These are phyloP conservation scores for Codiaeum variegatum DNA, from an alignment of 441 rosid genomes.

Conservation along the genomic window DNA sequence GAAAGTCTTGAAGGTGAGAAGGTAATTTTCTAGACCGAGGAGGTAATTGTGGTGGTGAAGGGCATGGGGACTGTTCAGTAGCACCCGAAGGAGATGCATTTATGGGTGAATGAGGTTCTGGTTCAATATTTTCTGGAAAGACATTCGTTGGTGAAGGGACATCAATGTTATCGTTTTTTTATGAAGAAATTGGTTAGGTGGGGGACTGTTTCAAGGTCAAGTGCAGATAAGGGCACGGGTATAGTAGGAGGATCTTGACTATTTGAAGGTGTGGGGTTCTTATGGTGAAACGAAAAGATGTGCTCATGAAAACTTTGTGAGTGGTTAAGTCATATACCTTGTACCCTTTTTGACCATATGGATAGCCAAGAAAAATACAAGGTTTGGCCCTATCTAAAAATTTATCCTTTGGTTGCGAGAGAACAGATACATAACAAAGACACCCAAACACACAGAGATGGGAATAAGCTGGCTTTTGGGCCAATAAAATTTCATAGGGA, in stretches of 20 bases:
- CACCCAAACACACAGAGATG: neutral
- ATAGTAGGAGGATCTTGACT: no score
- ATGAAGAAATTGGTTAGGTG: no score
- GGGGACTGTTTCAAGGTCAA: no score
- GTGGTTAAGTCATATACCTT: neutral
- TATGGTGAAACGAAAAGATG: neutral
- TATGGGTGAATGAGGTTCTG: neutral
- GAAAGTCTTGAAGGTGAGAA: neutral
- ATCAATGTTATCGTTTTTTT: no score
- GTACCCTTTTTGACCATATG: neutral
- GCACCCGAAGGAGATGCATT: neutral
- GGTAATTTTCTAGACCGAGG: neutral
- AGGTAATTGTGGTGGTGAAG: neutral
- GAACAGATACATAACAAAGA: neutral
- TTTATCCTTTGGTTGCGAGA: neutral
- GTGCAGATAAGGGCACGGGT: no score
- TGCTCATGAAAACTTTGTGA: no score
- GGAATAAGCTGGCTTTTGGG: neutral
- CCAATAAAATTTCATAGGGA: neutral
- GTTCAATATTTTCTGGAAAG: no score
- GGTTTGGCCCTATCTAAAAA: neutral
- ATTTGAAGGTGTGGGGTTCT: no score
- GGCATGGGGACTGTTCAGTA: no score
- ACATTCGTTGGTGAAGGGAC: no score
- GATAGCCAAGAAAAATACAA: neutral